Percentiles rank a stretch among this genome's conserved stretches.
These are phyloP conservation scores for Fusarium hostae DNA, from an alignment of 2,329 filamentous ascomycete genomes.

Conservation along the genomic window DNA sequence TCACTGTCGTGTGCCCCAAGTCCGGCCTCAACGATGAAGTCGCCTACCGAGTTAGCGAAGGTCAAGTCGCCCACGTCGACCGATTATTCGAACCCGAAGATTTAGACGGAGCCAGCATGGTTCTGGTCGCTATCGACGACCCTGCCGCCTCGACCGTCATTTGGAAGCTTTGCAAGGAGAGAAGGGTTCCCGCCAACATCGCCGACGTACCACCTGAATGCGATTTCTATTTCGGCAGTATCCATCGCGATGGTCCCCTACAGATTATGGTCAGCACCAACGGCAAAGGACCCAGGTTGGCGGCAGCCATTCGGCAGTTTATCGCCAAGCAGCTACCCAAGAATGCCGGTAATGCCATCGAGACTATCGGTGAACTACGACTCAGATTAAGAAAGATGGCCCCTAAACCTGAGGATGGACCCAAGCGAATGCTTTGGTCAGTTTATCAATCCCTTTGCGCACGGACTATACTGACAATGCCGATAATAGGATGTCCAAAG, in stretches of 20 bases:
- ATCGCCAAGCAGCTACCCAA: constrained; percentile 81
- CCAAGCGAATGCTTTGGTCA: constrained; percentile 90
- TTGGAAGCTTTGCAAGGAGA: constrained; percentile 92
- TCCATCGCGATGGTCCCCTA: constrained; percentile 92
- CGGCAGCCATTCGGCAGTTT: constrained; percentile 83
- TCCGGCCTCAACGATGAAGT: constrained; percentile 90
- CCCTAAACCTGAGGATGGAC: constrained; percentile 76
- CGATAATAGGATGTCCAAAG: constrained; percentile 80
- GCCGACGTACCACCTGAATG: constrained; percentile 97
- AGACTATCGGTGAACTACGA: constrained; percentile 83
- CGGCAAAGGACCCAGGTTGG: constrained; percentile 91
- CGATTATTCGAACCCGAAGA: constrained; percentile 88
- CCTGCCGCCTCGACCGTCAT: constrained; percentile 88
- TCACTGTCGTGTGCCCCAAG: constrained; percentile 84
- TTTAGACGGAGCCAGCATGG: constrained; percentile 85
- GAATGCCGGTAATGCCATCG: constrained; percentile 86
- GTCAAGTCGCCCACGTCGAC: constrained; percentile 82
- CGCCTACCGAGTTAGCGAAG: constrained; percentile 77
- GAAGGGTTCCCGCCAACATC: constrained; percentile 89
- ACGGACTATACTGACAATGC: constrained; percentile 5
- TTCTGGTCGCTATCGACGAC: constrained; percentile 93
- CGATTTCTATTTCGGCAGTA: constrained; percentile 98
- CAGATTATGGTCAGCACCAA: constrained; percentile 99
- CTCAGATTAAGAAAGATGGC: constrained; percentile 82
- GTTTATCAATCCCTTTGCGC: constrained; percentile 41